Conservation (phyloP, 2,329 filamentous ascomycete genomes). For the Catunica adiposa region DNA sequence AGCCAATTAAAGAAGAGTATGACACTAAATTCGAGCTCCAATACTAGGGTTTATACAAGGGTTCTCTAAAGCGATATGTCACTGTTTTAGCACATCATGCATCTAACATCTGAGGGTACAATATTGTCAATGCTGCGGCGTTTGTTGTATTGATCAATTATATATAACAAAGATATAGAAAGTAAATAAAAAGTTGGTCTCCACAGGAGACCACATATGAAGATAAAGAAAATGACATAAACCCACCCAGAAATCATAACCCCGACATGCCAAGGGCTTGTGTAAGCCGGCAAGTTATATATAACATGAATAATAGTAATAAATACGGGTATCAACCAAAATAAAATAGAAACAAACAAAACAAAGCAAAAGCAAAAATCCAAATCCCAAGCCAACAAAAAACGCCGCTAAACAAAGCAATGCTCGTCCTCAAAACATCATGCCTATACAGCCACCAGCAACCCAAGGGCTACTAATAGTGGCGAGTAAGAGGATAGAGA, state of each 20-base stretch:
- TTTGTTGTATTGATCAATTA: neutral
- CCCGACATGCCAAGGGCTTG: neutral
- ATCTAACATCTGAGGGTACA: too few relatives aligned
- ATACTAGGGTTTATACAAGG: neutral
- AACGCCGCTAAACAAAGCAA: too few relatives aligned
- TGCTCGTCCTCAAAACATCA: neutral
- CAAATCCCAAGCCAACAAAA: neutral
- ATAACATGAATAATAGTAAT: slow-evolving; percentile 2
- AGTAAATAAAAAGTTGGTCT: neutral
- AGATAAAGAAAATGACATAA: neutral
- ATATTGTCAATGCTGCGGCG: neutral
- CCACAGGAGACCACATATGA: neutral
- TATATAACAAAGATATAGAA: neutral
- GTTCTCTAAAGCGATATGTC: neutral
- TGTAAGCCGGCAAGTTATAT: neutral
- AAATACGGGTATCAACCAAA: neutral
- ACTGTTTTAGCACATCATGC: too few relatives aligned
- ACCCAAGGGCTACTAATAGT: neutral
- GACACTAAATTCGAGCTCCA: too few relatives aligned
- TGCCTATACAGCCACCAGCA: neutral
- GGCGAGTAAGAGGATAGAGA: neutral
- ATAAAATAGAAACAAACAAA: slow-evolving; percentile 1
- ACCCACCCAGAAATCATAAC: too few relatives aligned
- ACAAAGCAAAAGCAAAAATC: neutral
- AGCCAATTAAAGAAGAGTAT: too few relatives aligned